Conservation (phyloP, 345 rosid genomes). For the Eucalyptus sp. region DNA sequence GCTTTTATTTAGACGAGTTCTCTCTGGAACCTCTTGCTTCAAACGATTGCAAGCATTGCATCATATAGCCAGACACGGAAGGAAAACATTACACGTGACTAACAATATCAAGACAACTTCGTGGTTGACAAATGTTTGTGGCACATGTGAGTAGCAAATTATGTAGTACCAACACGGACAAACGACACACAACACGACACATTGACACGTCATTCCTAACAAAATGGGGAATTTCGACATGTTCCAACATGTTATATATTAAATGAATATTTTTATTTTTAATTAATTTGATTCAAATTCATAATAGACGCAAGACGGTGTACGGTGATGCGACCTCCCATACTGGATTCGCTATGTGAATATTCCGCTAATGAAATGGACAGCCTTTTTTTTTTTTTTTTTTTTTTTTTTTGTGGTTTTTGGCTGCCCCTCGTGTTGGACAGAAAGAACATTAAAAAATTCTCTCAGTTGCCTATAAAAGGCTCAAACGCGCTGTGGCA, state of each 20-base stretch:
- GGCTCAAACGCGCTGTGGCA: not conserved
- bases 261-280: no score
- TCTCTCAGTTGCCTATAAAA: not conserved
- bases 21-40: not conserved
- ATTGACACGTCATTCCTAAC: fast-evolving
- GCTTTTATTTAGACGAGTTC: not conserved
- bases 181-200: fast-evolving
- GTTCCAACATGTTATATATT: no score
- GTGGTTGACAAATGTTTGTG: not conserved
- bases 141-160: not conserved
- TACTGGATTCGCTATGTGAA: not conserved
- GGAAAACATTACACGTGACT: not conserved
- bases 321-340: not conserved
- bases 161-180: no score
- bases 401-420: not conserved
- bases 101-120: not conserved
- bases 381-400: not conserved
- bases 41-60: not conserved
- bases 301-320: not conserved
- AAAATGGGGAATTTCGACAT: no score
- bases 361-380: not conserved
- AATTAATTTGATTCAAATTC: no score
- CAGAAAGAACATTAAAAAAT: not conserved
- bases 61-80: not conserved
- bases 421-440: not conserved